Percentiles rank a stretch among this genome's conserved stretches.
Evolutionary conservation across 768 basidiomycete species (phyloP).

Genomic region (Chalciporus pseudorubinellus): DNA sequence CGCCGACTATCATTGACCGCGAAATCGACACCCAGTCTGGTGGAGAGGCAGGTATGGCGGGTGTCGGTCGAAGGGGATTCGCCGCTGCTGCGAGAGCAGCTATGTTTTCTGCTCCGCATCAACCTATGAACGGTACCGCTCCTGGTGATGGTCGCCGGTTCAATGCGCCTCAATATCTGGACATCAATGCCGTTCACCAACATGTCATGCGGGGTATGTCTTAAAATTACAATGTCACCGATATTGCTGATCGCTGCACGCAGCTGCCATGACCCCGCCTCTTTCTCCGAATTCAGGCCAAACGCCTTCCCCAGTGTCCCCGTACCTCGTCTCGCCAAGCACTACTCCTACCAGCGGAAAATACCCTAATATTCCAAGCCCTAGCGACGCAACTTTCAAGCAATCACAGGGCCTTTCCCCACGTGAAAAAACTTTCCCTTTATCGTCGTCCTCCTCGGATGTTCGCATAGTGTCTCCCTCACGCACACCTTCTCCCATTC

Average conservation of each 20-base stretch:
- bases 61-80: conserved; percentile 84
- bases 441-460: conserved; percentile 19
- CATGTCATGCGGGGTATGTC: conserved; percentile 32
- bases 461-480: conserved; percentile 31
- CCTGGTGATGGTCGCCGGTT: conserved; percentile 23
- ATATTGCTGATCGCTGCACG: conserved; percentile 10
- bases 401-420: conserved; percentile 5
- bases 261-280: conserved; percentile 33
- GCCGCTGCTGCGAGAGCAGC: conserved; percentile 69
- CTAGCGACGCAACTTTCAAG: conserved; percentile 13
- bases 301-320: conserved; percentile 35
- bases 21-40: conserved; percentile 70
- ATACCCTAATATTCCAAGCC: conserved; percentile 19
- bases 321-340: conserved; percentile 26
- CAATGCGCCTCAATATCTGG: conserved; percentile 44
- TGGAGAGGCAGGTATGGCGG: conserved; percentile 85
- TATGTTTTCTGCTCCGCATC: conserved; percentile 36
- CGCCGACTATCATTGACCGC: conserved; percentile 11
- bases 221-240: not conserved
- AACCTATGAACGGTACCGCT: not conserved
- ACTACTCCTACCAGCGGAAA: conserved; percentile 13
- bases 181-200: conserved; percentile 39
- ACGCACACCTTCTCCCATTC: conserved; percentile 49
- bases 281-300: conserved; percentile 34
- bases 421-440: conserved; percentile 18